Base-by-base conservation (phyloP, 2,329 filamentous ascomycete species). In the Coniosporium tulheliwenetii region DNA sequence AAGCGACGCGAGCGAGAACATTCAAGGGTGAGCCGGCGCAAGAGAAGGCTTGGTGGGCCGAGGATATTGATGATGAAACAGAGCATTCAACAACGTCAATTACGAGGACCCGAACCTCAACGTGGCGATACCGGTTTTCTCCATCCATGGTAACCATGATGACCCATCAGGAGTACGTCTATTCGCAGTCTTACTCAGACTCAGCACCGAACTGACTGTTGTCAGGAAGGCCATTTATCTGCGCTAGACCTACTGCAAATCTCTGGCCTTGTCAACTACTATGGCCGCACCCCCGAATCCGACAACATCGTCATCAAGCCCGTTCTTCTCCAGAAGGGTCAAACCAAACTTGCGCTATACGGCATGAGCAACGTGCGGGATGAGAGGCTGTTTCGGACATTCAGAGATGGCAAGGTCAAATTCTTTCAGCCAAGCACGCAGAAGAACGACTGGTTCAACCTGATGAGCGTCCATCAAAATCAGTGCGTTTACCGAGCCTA, bases 31-130 rank as follows among this genome's bases (percentile, higher is more conserved):
- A 46, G 37, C 40, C 7, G 19, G 19, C 19, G 19, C 19, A 26
- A 26, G 19, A 26, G n/a, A 26, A 26, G 19, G 19, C 19, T 26
- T 7, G 7, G 7, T 26, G 4, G 19, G 7, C 7, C 4, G 7
- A 26, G 19, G 7, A 26, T 26, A 26, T 7, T 26, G 19, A 26
- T 26, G 19, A 34, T 5, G 12, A 5, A 5, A 16, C 41, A 66
- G 68, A 5, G 79, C 85, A 0, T 93, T 95, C 55, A 80, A 85
- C 39, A 83, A 95, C 58, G 89, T 94, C 61, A 98, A 98, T 61
- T 98, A 98, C 61, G 86, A 96, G 60, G 91, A 98, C 53, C 77
- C 85, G 16, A 85, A 98, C 52, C 95, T 98, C 60, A 98, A 98
- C 53, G 77, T 98, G 45, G 85, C 87, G 1, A 95, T 96, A 42